Percentiles rank a stretch among this genome's conserved stretches.
Conservation (phyloP, 2,329 filamentous ascomycete genomes). For the Ciborinia camelliae region DNA sequence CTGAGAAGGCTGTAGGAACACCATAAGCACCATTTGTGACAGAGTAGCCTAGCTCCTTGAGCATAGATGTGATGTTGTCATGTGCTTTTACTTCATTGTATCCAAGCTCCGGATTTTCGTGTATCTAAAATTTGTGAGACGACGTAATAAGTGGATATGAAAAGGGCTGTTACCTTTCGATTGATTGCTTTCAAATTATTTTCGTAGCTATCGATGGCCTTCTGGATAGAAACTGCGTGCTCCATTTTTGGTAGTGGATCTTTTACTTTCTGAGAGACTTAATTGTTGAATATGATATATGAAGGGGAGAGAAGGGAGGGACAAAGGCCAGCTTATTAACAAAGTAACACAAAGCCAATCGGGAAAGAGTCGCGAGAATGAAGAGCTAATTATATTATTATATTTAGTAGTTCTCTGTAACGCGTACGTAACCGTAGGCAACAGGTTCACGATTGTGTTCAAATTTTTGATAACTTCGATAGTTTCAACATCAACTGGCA, state of each 20-base stretch:
- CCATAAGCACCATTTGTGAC: constrained; percentile 51
- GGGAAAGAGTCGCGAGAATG: neutral
- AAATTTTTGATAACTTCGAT: neutral
- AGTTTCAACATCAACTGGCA: neutral
- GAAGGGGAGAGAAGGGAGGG: neutral
- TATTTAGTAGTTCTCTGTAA: neutral
- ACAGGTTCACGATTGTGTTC: neutral
- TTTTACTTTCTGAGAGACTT: neutral
- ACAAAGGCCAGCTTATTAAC: neutral
- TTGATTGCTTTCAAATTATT: constrained; percentile 21
- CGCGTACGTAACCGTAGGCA: neutral
- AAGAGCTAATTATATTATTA: too few relatives aligned
- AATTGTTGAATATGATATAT: neutral
- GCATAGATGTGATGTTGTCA: constrained; percentile 45
- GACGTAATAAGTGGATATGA: neutral
- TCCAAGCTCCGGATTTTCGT: constrained; percentile 48
- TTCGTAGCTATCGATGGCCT: constrained; percentile 14
- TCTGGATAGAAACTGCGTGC: neutral
- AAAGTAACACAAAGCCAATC: neutral
- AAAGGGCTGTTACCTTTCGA: constrained; percentile 5
- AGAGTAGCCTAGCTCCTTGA: constrained; percentile 45
- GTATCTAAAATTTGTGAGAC: constrained; percentile 37
- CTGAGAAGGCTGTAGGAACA: constrained; percentile 51
- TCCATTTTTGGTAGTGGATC: neutral
- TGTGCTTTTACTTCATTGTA: constrained; percentile 52